Evolutionary conservation across 208 protist genomes (phyloP), one percentile per base, ranked within the genome.

Genomic region (Balamuthia mandrillaris): DNA sequence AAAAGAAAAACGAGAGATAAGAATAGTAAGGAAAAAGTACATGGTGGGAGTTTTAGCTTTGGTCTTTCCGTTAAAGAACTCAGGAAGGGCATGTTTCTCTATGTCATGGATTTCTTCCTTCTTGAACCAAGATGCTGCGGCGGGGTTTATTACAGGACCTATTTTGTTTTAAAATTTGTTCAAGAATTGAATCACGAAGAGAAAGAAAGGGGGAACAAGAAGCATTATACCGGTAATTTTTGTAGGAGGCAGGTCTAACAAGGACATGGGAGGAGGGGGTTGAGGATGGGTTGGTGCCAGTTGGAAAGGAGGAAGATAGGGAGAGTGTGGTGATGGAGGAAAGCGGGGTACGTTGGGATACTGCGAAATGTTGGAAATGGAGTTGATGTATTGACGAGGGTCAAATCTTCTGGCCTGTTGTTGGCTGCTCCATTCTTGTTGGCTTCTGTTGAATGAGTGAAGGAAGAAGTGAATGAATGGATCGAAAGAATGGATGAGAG

Each of bases 21-120:
- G 33, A 21, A 24, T 12, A 16, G 10, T 16, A 86, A 33, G 6
- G 7, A 51, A 77, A 29, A 10, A 27, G 51, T 86, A 90, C 81
- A 92, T 81, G 41, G 87, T 68, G 12, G 89, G 89, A 16, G 89
- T 92, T 44, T 93, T 93, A 7, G 88, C 86, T 12, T 61, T 49
- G 39, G 72, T 81, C 41, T 58, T 49, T 6, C 78, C 84, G 47
- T 81, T 87, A 56, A 94, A 93, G 79, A 94, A 94, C 60, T 94
- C 90, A 0, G 88, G 88, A 14, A 94, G 72, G 37, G 89, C 88
- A 12, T 51, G 54, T 42, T 79, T 81, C 63, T 94, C 92, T 44
- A 91, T 87, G 3, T 90, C 60, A 54, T 93, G 85, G 41, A 94
- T 90, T 31, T 47, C 66, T 5, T 81, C 81, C n/a, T 87, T 82